Evolutionary conservation across 2,329 filamentous ascomycete genomes (phyloP).

Genomic region (Trichoderma endophyticum): DNA sequence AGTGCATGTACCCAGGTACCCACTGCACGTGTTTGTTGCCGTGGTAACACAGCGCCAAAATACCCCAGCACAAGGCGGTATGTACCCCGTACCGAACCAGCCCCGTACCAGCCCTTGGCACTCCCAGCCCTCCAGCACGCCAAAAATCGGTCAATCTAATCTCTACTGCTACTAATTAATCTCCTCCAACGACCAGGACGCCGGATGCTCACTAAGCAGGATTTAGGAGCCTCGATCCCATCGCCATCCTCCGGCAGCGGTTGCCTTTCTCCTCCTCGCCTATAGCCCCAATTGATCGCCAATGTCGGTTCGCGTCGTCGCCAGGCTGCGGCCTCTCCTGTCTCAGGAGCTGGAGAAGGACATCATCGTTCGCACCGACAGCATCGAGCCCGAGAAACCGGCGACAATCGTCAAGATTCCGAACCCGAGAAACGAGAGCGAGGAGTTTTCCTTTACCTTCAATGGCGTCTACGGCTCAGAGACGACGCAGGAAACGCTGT

Average conservation of each 20-base stretch:
- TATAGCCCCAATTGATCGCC: constrained; percentile 9
- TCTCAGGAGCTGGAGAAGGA: constrained; percentile 84
- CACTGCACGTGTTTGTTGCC: constrained; percentile 23
- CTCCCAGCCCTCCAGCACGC: neutral
- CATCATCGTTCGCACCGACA: constrained; percentile 72
- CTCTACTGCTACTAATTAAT: neutral
- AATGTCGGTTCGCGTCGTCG: constrained; percentile 79
- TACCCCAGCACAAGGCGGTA: neutral
- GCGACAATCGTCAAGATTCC: constrained; percentile 79
- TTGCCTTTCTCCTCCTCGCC: constrained; percentile 23
- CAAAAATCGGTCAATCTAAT: constrained; percentile 13
- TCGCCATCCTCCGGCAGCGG: constrained; percentile 4
- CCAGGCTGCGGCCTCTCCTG: constrained; percentile 83
- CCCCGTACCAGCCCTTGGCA: constrained; percentile 16
- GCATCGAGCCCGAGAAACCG: constrained; percentile 57
- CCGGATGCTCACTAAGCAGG: constrained; percentile 14
- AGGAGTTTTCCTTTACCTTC: constrained; percentile 93
- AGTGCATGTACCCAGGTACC: too few species aligned
- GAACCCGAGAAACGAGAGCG: constrained; percentile 85
- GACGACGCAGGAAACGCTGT: constrained; percentile 81
- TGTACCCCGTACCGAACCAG: constrained; percentile 7
- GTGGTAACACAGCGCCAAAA: constrained; percentile 24
- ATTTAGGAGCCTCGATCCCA: constrained; percentile 10
- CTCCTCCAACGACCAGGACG: neutral
- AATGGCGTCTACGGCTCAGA: constrained; percentile 83